A percentile compares a stretch with the other conserved stretches of the same genome.
Conservation (phyloP, 257 asterid species). For the Penstemon davidsonii region DNA sequence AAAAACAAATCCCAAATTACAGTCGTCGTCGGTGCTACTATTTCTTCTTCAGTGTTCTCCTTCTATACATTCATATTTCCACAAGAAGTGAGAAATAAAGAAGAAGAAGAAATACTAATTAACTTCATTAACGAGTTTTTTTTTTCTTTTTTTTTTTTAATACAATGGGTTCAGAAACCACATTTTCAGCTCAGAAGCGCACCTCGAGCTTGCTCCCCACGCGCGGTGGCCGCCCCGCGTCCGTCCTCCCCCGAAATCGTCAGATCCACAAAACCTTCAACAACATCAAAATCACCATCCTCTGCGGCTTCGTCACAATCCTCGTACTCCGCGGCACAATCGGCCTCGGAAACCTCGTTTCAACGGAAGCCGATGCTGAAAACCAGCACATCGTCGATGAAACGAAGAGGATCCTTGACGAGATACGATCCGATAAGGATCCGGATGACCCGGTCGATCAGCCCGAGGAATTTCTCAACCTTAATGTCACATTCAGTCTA, state of each 20-base stretch:
- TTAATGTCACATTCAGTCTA: constrained; percentile 49
- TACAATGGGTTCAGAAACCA: constrained; percentile 61
- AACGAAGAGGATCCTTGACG: constrained; percentile 67
- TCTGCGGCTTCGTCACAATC: constrained; percentile 85
- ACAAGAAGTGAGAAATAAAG: no score
- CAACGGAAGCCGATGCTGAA: constrained; percentile 65
- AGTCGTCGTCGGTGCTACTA: no score
- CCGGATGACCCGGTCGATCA: constrained; percentile 46
- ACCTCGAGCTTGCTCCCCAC: constrained; percentile 50
- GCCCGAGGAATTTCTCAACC: constrained; percentile 34
- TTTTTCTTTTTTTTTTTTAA: no score
- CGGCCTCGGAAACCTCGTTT: constrained; percentile 65
- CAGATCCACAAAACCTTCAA: constrained; percentile 77
- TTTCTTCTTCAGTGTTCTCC: no score
- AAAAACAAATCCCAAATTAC: no score
- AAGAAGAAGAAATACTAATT: no score
- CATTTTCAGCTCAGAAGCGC: constrained; percentile 70
- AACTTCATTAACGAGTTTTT: no score
- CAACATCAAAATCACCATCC: constrained; percentile 72
- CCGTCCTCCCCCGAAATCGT: constrained; percentile 58
- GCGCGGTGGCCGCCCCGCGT: constrained; percentile 38
- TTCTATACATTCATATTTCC: no score
- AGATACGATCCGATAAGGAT: constrained; percentile 76
- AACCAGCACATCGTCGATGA: constrained; percentile 63
- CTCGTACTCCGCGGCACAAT: constrained; percentile 89